A percentile compares a stretch with the other conserved stretches of the same genome.
These are phyloP conservation scores for Perkinsus chesapeaki DNA, from an alignment of 169 alveolate species.

Conservation along the genomic window DNA sequence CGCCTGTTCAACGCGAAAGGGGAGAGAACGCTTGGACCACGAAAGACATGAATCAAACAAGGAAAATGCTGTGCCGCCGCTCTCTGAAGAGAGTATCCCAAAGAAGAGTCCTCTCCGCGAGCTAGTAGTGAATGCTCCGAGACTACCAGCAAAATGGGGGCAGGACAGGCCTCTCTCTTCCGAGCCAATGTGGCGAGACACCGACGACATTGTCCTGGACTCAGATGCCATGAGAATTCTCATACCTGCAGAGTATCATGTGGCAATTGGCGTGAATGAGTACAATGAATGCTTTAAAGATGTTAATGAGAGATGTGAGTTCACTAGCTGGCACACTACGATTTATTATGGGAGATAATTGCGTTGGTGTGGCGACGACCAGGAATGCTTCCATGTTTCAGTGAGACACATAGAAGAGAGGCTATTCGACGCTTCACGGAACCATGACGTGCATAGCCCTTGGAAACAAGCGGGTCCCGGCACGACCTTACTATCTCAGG, in stretches of 20 bases:
- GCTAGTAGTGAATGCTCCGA: no score
- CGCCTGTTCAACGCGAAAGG: neutral
- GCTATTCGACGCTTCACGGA: neutral
- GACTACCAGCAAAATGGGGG: no score
- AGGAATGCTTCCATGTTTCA: neutral
- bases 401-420: neutral
- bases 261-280: neutral
- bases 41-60: no score
- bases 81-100: no score
- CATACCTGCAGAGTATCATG: neutral
- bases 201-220: neutral
- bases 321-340: neutral
- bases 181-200: neutral
- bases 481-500: no score
- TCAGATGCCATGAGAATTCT: neutral
- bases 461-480: no score
- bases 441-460: no score
- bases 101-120: no score
- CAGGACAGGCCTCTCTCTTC: neutral
- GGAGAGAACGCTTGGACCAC: no score
- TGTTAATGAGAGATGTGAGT: neutral
- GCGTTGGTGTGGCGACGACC: no score
- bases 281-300: neutral
- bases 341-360: no score
- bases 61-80: no score